Evolutionary conservation across 768 basidiomycete genomes (phyloP).

Genomic region (Collybia mongolica): DNA sequence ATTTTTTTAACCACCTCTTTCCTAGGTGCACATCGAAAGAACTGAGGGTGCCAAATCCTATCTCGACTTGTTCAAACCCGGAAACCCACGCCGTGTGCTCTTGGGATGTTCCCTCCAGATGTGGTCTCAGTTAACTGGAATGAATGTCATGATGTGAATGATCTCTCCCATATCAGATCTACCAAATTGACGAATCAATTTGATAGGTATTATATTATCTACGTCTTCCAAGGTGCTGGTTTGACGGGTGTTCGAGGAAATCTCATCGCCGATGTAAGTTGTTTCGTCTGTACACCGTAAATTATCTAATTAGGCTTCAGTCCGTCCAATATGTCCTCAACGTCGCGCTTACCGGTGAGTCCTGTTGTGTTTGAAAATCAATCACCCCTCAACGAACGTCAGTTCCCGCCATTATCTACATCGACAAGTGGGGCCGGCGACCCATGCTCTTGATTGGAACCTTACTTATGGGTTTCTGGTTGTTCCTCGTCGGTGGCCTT

Average conservation of each 20-base stretch:
- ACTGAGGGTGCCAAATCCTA: slow-evolving; percentile 72
- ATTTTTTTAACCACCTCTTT: background rate
- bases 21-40: slow-evolving; percentile 53
- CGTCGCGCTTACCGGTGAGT: slow-evolving; percentile 35
- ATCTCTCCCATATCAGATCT: background rate
- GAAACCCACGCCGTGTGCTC: slow-evolving; percentile 67
- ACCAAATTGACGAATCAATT: background rate
- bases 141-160: slow-evolving; percentile 79
- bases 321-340: slow-evolving; percentile 66
- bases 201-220: slow-evolving; percentile 58
- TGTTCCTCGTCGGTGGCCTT: slow-evolving; percentile 75
- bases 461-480: slow-evolving; percentile 71
- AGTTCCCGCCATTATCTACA: slow-evolving; percentile 56
- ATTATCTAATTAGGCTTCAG: slow-evolving; percentile 22
- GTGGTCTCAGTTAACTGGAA: slow-evolving; percentile 77
- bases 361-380: slow-evolving; percentile 44
- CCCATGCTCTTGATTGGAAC: slow-evolving; percentile 71
- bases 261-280: slow-evolving; percentile 59
- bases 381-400: slow-evolving; percentile 20
- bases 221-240: slow-evolving; percentile 77
- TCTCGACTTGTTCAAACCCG: slow-evolving; percentile 61
- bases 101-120: slow-evolving; percentile 73
- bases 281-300: background rate
- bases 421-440: slow-evolving; percentile 78
- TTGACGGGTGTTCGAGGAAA: slow-evolving; percentile 73